phyloP scores from a whole-genome alignment of 2,329 filamentous ascomycete species.

The Neofusicoccum umdonicola region DNA sequence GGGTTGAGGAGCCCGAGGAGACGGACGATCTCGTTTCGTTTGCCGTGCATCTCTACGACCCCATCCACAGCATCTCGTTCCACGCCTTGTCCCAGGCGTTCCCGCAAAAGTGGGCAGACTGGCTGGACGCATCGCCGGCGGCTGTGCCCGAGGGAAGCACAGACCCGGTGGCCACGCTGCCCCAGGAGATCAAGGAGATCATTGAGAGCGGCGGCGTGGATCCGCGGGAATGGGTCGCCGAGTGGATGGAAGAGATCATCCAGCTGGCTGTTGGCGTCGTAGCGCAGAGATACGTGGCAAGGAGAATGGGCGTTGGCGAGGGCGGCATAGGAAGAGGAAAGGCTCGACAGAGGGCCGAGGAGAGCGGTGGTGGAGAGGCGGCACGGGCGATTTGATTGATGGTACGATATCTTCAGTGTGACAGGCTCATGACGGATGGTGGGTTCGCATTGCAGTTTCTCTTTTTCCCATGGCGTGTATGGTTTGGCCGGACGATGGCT shows the following conservation, averaged over 20 bases:
- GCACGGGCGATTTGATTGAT: conserved; percentile 49
- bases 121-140: conserved; percentile 68
- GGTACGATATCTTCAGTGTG: background rate
- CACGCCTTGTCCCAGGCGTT: conserved; percentile 77
- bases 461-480: background rate
- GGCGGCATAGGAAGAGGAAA: conserved; percentile 63
- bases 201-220: conserved; percentile 74
- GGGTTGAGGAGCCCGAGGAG: conserved; percentile 55
- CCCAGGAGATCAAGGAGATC: conserved; percentile 84
- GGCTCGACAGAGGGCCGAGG: conserved; percentile 53
- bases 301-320: conserved; percentile 93
- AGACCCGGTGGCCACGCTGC: conserved; percentile 48
- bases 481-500: background rate
- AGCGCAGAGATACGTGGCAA: conserved; percentile 91
- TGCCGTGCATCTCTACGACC: conserved; percentile 79
- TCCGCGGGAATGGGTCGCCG: conserved; percentile 92
- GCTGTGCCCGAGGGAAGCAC: conserved; percentile 46
- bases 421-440: background rate
- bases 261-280: conserved; percentile 77
- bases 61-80: conserved; percentile 88
- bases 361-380: conserved; percentile 59
- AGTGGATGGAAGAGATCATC: conserved; percentile 92
- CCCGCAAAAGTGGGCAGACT: conserved; percentile 81
- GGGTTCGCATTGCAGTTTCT: background rate
- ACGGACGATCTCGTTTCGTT: conserved; percentile 67